These are phyloP conservation scores for Helicocarpus griseus DNA, from an alignment of 2,329 filamentous ascomycete genomes.

Conservation along the genomic window DNA sequence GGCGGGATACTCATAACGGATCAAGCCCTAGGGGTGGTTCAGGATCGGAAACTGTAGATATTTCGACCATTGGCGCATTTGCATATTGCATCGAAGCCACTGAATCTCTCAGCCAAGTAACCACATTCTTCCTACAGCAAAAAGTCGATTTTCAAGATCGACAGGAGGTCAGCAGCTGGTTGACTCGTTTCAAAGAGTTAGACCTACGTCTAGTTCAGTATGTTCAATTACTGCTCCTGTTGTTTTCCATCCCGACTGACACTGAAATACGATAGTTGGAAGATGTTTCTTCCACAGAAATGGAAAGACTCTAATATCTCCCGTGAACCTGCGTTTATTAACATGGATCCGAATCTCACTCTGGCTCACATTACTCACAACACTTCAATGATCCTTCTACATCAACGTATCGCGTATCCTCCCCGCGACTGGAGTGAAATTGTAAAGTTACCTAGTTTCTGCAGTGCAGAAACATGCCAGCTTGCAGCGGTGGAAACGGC, in stretches of 20 bases:
- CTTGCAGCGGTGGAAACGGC: conserved; percentile 38
- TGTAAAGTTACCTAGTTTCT: conserved; percentile 34
- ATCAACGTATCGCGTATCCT: conserved; percentile 41
- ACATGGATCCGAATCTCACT: conserved; percentile 42
- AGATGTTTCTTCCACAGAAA: conserved; percentile 35
- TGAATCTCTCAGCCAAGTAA: conserved; percentile 38
- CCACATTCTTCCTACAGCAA: conserved; percentile 38
- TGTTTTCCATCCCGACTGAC: background rate
- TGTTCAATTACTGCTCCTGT: conserved; percentile 10
- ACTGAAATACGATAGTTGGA: conserved; percentile 26
- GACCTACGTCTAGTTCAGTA: conserved; percentile 39
- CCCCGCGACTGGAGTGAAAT: conserved; percentile 21
- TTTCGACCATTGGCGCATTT: conserved; percentile 36
- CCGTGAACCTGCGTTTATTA: conserved; percentile 15
- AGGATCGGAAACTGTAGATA: conserved; percentile 20
- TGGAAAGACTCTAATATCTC: conserved; percentile 31
- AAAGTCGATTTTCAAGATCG: conserved; percentile 31
- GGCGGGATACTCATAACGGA: conserved; percentile 3
- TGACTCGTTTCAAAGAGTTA: conserved; percentile 40
- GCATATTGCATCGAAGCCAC: conserved; percentile 41
- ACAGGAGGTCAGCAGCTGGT: conserved; percentile 35
- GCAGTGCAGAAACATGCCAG: conserved; percentile 42
- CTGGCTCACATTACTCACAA: conserved; percentile 43
- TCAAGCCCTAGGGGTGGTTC: conserved; percentile 10
- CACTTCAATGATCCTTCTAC: conserved; percentile 41